Conservation (phyloP, 805 yeast species). For the Starmerella sirachaensis region DNA sequence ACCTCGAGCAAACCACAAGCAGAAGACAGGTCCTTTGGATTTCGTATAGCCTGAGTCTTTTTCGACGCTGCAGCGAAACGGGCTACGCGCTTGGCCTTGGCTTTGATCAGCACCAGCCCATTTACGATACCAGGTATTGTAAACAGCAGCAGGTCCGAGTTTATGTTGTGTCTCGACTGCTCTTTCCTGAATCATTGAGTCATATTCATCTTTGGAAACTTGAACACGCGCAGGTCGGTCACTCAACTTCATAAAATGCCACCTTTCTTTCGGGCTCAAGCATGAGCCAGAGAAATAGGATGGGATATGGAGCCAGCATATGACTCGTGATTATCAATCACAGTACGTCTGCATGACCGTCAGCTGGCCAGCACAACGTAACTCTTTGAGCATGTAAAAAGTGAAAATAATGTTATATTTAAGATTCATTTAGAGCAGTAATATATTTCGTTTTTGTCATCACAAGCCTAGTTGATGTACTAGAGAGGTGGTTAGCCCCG, state of each 20-base stretch:
- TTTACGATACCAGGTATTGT: constrained; percentile 77
- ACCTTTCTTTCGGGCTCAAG: too few relatives aligned
- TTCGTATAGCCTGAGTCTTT: constrained; percentile 65
- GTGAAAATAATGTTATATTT: too few relatives aligned
- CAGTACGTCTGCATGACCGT: background rate
- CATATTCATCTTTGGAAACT: constrained; percentile 8
- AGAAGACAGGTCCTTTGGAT: constrained; percentile 40
- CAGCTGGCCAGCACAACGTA: too few relatives aligned
- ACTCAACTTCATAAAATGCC: constrained; percentile 1
- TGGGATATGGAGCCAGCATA: background rate
- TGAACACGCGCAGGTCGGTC: constrained; percentile 17
- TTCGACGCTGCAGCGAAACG: constrained; percentile 45
- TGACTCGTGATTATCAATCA: background rate
- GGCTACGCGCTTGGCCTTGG: constrained; percentile 34
- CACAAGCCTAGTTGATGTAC: too few relatives aligned
- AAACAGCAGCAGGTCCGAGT: constrained; percentile 59
- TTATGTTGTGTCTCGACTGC: background rate
- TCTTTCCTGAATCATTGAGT: background rate
- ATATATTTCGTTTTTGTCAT: too few relatives aligned
- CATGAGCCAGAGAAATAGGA: too few relatives aligned
- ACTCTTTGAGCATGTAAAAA: too few relatives aligned
- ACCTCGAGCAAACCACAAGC: constrained; percentile 82
- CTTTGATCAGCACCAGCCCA: constrained; percentile 70
- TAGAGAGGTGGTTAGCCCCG: too few relatives aligned
- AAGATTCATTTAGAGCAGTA: too few relatives aligned